Percentiles rank a stretch among this genome's conserved stretches.
These are phyloP conservation scores for Colletotrichum endophyticum DNA, from an alignment of 2,329 filamentous ascomycete species.

Conservation along the genomic window DNA sequence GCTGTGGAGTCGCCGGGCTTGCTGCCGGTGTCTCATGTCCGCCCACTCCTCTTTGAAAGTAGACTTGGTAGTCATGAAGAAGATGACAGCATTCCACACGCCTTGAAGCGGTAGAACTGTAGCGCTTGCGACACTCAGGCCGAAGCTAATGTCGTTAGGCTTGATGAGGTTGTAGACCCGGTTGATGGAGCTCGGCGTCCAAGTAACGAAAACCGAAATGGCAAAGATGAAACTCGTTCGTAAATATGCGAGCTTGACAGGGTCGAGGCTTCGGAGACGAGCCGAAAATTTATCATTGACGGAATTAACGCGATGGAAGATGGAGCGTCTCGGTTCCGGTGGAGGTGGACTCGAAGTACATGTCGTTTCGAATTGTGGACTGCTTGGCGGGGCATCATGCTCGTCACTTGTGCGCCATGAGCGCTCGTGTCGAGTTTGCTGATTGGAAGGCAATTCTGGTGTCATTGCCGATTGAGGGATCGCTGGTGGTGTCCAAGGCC, in stretches of 20 bases:
- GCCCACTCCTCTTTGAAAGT: conserved; percentile 40
- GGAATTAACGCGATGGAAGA: conserved; percentile 21
- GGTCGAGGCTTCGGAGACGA: conserved; percentile 51
- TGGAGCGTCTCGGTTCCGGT: not conserved
- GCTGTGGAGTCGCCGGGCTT: conserved; percentile 4
- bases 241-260: conserved; percentile 65
- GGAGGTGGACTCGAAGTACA: conserved; percentile 25
- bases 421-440: not conserved
- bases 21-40: not conserved
- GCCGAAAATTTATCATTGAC: conserved; percentile 29
- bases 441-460: not conserved
- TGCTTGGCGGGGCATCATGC: not conserved
- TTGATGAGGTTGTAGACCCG: conserved; percentile 71
- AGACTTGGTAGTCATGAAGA: conserved; percentile 67
- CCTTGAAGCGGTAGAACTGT: conserved; percentile 80
- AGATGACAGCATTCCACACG: conserved; percentile 81
- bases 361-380: conserved; percentile 27
- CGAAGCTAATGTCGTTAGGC: conserved; percentile 60
- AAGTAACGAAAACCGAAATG: conserved; percentile 64
- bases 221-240: conserved; percentile 67
- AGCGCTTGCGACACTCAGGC: conserved; percentile 71
- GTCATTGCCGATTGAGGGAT: conserved; percentile 18
- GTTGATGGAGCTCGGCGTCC: conserved; percentile 74
- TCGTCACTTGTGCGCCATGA: conserved; percentile 20
- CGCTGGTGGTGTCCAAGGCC: conserved; percentile 11